These are phyloP conservation scores for Jatropha podagrica DNA, from an alignment of 441 rosid species.

Conservation along the genomic window DNA sequence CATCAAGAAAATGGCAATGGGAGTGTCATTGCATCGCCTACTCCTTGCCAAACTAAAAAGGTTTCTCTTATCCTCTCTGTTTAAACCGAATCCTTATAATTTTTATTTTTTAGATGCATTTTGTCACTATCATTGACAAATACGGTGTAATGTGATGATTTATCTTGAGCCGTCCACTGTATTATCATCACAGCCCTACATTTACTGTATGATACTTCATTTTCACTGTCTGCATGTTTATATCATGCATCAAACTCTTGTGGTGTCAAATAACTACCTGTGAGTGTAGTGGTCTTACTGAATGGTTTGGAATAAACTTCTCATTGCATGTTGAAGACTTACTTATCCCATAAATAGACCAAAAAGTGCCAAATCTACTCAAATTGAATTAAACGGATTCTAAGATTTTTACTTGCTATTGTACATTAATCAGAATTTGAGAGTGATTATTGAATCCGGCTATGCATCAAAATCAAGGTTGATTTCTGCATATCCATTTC, in stretches of 20 bases:
- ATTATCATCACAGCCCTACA: not conserved
- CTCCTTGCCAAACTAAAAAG: slow-evolving; percentile 55
- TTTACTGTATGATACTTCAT: not conserved
- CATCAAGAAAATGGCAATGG: slow-evolving; percentile 42
- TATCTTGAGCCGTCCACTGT: not conserved
- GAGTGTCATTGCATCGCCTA: slow-evolving; percentile 34
- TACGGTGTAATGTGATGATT: not conserved
- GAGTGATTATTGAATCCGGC: not conserved
- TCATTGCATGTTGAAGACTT: not conserved
- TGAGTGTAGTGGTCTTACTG: not conserved
- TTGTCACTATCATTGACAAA: not conserved
- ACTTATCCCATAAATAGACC: not conserved
- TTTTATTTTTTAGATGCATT: not conserved
- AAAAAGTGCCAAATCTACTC: not conserved
- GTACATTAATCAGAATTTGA: not conserved
- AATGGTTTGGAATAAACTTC: not conserved
- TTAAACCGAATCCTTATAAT: slow-evolving; percentile 1
- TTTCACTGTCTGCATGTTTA: not conserved
- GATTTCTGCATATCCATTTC: not conserved
- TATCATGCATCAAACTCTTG: not conserved
- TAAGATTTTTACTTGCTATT: no score
- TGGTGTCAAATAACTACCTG: not conserved
- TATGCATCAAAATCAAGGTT: not conserved
- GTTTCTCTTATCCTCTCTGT: slow-evolving; percentile 31
- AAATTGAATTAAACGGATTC: not conserved